Evolutionary conservation across 495 filamentous ascomycete genomes (phyloP).

Genomic region (Tirmania nivea): DNA sequence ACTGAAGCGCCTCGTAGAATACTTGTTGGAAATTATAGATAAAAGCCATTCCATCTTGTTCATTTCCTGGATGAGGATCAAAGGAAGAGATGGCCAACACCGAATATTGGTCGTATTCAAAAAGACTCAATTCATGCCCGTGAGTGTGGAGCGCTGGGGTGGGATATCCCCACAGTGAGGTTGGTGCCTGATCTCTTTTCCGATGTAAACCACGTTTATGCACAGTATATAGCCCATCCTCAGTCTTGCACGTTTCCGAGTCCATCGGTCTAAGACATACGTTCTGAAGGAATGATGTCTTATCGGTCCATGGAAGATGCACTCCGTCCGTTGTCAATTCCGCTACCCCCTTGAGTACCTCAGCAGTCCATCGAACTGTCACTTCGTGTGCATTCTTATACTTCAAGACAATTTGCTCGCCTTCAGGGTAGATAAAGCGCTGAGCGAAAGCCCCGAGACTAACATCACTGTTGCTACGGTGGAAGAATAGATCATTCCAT

Average conservation of each 20-base stretch:
- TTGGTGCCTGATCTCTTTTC: neutral
- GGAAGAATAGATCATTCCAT: constrained; percentile 9
- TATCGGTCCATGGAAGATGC: neutral
- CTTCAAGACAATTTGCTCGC: constrained; percentile 3
- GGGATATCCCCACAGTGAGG: neutral
- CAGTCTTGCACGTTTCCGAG: neutral
- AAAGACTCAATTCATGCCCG: neutral
- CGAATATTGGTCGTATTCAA: neutral
- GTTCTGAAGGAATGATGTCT: neutral
- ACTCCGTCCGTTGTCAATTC: neutral
- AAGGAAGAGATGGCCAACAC: neutral
- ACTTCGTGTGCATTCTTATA: constrained; percentile 6
- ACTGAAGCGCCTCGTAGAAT: neutral
- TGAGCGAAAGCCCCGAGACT: constrained; percentile 3
- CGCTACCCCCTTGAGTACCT: neutral
- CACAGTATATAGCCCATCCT: neutral
- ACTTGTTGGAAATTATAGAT: neutral
- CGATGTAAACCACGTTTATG: neutral
- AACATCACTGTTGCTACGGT: neutral
- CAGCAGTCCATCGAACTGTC: constrained; percentile 5
- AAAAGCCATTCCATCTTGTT: neutral
- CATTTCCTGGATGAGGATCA: neutral
- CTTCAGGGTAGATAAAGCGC: constrained; percentile 4
- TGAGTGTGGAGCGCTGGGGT: neutral
- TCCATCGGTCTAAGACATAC: neutral